These are phyloP conservation scores for Phaeodactylum tricornutum DNA, from an alignment of 108 stramenopile species.

Conservation along the genomic window DNA sequence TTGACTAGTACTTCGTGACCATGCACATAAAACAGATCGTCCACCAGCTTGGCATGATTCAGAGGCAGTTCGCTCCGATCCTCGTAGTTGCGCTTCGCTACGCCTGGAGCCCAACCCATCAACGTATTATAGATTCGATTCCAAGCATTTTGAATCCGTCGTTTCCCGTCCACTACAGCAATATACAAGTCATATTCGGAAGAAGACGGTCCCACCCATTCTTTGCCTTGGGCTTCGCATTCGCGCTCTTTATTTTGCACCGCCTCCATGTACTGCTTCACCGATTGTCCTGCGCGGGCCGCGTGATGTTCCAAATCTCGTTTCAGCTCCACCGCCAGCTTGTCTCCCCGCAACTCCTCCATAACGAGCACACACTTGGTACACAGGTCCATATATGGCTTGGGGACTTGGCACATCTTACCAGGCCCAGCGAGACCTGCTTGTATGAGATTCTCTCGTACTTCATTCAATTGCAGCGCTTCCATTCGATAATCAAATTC, in stretches of 20 bases:
- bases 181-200: conserved; percentile 51
- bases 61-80: conserved; percentile 45
- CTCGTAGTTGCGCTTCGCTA: conserved; percentile 21
- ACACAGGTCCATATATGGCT: conserved; percentile 49
- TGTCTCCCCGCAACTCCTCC: conserved; percentile 71
- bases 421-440: conserved; percentile 43
- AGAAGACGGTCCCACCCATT: conserved; percentile 46
- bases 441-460: conserved; percentile 50
- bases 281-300: conserved; percentile 25
- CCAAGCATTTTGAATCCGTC: conserved; percentile 29
- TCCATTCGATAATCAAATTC: conserved; percentile 91
- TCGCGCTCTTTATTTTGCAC: conserved; percentile 27
- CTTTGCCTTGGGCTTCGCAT: conserved; percentile 30
- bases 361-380: conserved; percentile 76
- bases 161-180: conserved; percentile 34
- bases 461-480: conserved; percentile 44
- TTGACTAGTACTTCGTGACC: conserved; percentile 67
- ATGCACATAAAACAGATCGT: conserved; percentile 62
- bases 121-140: conserved; percentile 37
- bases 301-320: conserved; percentile 44
- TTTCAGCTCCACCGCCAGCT: conserved; percentile 55
- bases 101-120: conserved; percentile 54
- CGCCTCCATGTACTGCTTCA: conserved; percentile 25
- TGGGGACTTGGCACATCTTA: conserved; percentile 45
- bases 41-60: conserved; percentile 77